These are phyloP conservation scores for Iris macrosiphon DNA, from an alignment of 106 monocot genomes.

Conservation along the genomic window DNA sequence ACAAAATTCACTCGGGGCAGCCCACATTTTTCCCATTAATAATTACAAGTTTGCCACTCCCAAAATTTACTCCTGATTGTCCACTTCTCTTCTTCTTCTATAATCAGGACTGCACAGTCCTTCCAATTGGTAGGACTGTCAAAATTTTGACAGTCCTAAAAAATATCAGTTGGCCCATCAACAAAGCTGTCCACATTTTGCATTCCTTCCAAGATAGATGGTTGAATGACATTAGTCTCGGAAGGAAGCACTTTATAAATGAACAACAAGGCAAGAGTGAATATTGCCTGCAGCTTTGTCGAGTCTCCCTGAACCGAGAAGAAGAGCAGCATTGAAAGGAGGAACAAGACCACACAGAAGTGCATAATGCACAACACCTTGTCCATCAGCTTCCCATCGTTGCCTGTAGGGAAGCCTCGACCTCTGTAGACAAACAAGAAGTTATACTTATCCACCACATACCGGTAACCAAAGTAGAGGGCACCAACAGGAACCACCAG, in stretches of 20 bases:
- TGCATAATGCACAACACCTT: conserved; percentile 93
- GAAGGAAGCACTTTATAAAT: conserved; percentile 75
- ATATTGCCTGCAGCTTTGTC: conserved; percentile 85
- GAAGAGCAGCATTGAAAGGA: conserved; percentile 80
- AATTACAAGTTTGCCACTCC: too few species aligned
- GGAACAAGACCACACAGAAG: conserved; percentile 86
- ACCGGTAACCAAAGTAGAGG: conserved; percentile 88
- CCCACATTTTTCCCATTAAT: too few species aligned
- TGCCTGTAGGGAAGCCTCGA: conserved; percentile 84
- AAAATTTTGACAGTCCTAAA: too few species aligned
- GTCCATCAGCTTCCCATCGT: conserved; percentile 97
- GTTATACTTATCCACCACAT: conserved; percentile 95
- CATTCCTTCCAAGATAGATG: conserved; percentile 83
- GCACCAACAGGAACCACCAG: conserved; percentile 93
- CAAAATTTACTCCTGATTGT: too few species aligned
- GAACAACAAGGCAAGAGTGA: conserved; percentile 79
- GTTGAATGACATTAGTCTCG: conserved; percentile 53
- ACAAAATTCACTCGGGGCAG: too few species aligned
- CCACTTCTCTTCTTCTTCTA: too few species aligned
- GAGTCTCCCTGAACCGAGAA: conserved; percentile 90
- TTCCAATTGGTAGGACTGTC: too few species aligned
- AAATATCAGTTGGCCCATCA: conserved; percentile 89
- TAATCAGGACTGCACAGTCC: too few species aligned
- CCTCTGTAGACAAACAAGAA: conserved; percentile 99
- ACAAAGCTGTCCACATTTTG: conserved; percentile 90